Percentiles rank a stretch among this genome's conserved stretches.
phyloP scores from a whole-genome alignment of 2,329 filamentous ascomycete genomes.

The Exserohilum turcica region DNA sequence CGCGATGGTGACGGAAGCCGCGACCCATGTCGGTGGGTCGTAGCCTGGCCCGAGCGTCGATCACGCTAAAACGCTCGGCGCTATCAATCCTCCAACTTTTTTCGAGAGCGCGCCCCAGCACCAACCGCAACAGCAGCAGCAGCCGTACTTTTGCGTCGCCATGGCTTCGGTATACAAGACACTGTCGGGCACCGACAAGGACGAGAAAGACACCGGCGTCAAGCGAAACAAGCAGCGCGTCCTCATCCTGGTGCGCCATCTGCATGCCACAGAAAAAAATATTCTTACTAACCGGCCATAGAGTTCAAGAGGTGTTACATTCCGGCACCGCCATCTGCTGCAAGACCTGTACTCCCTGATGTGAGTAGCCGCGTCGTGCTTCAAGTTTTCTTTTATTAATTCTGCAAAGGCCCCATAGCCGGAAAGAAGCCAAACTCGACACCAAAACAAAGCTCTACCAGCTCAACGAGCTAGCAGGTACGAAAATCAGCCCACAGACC shows the following conservation, averaged over 20 bases:
- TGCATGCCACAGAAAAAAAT: neutral
- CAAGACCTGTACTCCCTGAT: slow-evolving; percentile 87
- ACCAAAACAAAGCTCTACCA: slow-evolving; percentile 80
- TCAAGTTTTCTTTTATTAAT: slow-evolving; percentile 15
- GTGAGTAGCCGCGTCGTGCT: slow-evolving; percentile 18
- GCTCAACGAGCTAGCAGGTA: slow-evolving; percentile 49
- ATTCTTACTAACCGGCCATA: slow-evolving; percentile 26
- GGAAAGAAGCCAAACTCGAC: slow-evolving; percentile 96
- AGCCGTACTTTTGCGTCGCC: slow-evolving; percentile 18
- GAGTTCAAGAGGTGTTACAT: slow-evolving; percentile 90
- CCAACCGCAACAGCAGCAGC: slow-evolving; percentile 20
- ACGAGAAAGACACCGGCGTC: slow-evolving; percentile 41
- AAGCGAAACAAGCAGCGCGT: slow-evolving; percentile 64
- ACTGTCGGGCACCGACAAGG: slow-evolving; percentile 51
- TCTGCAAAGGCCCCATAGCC: slow-evolving; percentile 69
- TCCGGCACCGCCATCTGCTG: slow-evolving; percentile 90
- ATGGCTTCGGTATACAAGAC: slow-evolving; percentile 65
- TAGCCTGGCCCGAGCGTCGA: slow-evolving; percentile 18
- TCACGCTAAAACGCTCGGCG: slow-evolving; percentile 30
- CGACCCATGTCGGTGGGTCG: slow-evolving; percentile 23
- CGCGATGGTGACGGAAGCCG: slow-evolving; percentile 29
- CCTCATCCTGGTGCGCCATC: slow-evolving; percentile 67
- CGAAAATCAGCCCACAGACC: neutral
- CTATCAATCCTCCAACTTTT: slow-evolving; percentile 35
- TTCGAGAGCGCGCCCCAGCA: slow-evolving; percentile 18